Conservation (phyloP, 202 grass and related monocot genomes). For the Dendrocalamus latiflorus region DNA sequence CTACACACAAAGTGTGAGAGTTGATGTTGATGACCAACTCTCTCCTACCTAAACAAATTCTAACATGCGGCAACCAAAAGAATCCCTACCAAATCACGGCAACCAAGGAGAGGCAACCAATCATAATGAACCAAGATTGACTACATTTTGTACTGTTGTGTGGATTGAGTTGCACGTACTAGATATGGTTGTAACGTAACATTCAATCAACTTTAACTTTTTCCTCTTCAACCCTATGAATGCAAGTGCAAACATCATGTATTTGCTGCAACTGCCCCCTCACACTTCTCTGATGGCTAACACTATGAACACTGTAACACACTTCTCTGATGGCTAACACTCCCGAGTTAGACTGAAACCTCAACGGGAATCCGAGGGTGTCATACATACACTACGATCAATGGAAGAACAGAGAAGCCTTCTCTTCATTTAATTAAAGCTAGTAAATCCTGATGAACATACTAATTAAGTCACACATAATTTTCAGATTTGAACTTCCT, state of each 20-base stretch:
- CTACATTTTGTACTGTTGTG: neutral
- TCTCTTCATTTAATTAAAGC: too few relatives aligned
- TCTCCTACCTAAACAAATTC: slow-evolving; percentile 21
- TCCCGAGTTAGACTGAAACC: neutral
- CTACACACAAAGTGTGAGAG: neutral
- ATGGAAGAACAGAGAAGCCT: neutral
- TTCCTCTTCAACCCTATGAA: neutral
- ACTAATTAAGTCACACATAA: neutral
- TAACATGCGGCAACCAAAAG: neutral
- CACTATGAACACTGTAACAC: neutral
- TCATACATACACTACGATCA: neutral
- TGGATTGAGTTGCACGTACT: neutral
- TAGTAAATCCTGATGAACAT: too few relatives aligned
- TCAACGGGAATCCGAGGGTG: neutral
- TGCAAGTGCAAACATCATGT: neutral
- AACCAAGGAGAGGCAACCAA: neutral
- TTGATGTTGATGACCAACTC: slow-evolving; percentile 21
- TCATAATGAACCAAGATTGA: neutral
- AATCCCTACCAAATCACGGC: neutral
- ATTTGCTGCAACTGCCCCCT: neutral
- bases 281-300: too few relatives aligned
- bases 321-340: neutral
- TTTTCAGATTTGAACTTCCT: neutral
- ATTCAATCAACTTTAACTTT: neutral
- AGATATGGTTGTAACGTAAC: neutral